These are phyloP conservation scores for Rugosomyces carneus DNA, from an alignment of 1,284 basidiomycete genomes.

Conservation along the genomic window DNA sequence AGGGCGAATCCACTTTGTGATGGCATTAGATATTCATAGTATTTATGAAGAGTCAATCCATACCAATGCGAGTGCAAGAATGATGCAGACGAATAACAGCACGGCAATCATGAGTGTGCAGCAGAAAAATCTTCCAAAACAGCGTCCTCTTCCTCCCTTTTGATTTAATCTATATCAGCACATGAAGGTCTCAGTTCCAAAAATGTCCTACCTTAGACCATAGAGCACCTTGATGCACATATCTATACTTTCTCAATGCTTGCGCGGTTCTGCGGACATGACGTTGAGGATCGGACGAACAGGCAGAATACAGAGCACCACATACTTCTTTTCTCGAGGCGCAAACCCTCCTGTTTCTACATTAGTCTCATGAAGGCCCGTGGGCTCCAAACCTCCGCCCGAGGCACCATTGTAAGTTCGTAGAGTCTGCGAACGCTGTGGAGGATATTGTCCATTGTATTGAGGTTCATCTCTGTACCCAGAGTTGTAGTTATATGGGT, in stretches of 20 bases:
- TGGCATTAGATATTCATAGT: too few relatives aligned
- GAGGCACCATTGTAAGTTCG: constrained; percentile 1
- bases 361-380: constrained; percentile 11
- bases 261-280: constrained; percentile 25
- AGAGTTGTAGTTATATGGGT: constrained; percentile 27
- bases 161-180: constrained; percentile 1
- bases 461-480: constrained; percentile 40
- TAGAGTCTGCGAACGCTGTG: constrained; percentile 19
- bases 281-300: not conserved
- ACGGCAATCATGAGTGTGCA: constrained; percentile 62
- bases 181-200: constrained; percentile 3
- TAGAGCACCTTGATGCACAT: constrained; percentile 49
- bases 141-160: constrained; percentile 51
- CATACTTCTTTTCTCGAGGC: constrained; percentile 14
- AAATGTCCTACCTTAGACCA: constrained; percentile 52
- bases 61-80: constrained; percentile 70
- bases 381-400: constrained; percentile 5
- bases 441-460: constrained; percentile 19
- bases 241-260: constrained; percentile 47
- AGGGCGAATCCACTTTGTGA: constrained; percentile 68
- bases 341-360: constrained; percentile 8
- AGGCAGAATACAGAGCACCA: not conserved
- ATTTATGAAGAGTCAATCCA: constrained; percentile 21
- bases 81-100: constrained; percentile 62
- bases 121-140: constrained; percentile 62